Evolutionary conservation across 2,329 filamentous ascomycete species (phyloP).

Genomic region (Zopfia rhizophila): DNA sequence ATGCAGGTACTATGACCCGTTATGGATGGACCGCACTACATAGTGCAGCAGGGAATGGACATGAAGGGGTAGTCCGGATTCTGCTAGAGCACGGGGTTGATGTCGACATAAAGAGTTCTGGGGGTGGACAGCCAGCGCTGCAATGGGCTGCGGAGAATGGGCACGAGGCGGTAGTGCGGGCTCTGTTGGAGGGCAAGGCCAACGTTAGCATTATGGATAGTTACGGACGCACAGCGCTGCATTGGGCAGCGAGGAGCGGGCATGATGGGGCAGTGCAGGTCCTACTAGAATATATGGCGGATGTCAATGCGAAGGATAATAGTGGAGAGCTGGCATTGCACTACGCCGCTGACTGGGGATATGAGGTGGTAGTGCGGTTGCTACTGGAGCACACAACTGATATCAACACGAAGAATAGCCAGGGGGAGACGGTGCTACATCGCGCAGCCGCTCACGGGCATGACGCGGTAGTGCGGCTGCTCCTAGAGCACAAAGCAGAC

Average conservation of each 20-base stretch:
- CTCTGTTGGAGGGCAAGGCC: too few relatives aligned
- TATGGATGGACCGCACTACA: conserved; percentile 7
- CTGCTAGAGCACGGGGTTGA: conserved; percentile 6
- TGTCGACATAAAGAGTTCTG: too few relatives aligned
- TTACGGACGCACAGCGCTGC: too few relatives aligned
- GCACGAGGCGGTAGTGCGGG: too few relatives aligned
- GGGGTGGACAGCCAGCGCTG: too few relatives aligned
- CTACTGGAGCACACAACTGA: conserved; percentile 38
- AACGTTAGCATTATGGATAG: too few relatives aligned
- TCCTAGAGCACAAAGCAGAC: conserved; percentile 32
- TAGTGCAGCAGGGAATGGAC: conserved; percentile 3
- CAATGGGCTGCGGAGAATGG: too few relatives aligned
- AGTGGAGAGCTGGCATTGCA: conserved; percentile 41
- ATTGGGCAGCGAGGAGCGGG: too few relatives aligned
- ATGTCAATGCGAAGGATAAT: conserved; percentile 34
- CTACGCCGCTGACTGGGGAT: conserved; percentile 35
- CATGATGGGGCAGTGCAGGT: too few relatives aligned
- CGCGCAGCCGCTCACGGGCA: conserved; percentile 24
- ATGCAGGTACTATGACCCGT: too few relatives aligned
- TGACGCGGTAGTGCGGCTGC: conserved; percentile 35
- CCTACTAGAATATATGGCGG: too few relatives aligned
- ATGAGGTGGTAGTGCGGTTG: too few relatives aligned
- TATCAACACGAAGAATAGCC: conserved; percentile 25
- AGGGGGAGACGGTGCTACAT: conserved; percentile 36
- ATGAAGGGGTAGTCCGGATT: conserved; percentile 2